Percentiles rank a stretch among this genome's conserved stretches.
Conservation (phyloP, 2,329 filamentous ascomycete species). For the Alternaria sp. region DNA sequence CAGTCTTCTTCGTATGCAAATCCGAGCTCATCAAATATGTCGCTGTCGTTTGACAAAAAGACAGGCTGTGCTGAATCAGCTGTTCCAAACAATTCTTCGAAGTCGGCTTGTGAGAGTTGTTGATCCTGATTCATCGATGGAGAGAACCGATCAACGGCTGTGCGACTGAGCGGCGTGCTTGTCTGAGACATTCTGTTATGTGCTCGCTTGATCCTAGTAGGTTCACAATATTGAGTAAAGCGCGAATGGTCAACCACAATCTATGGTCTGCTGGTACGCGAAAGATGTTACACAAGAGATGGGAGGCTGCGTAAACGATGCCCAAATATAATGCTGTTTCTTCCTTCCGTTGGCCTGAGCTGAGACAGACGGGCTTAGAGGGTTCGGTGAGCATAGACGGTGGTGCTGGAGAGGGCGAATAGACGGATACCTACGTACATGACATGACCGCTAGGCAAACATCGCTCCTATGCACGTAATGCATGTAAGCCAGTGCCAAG, state of each 20-base stretch:
- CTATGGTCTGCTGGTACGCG: conserved; percentile 7
- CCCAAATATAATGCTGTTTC: conserved; percentile 35
- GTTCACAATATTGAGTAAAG: neutral
- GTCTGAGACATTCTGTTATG: conserved; percentile 32
- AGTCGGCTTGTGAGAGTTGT: conserved; percentile 18
- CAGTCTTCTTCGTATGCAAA: conserved; percentile 9
- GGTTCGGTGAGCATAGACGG: conserved; percentile 16
- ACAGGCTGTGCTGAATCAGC: neutral
- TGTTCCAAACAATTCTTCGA: conserved; percentile 22
- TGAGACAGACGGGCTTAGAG: conserved; percentile 32
- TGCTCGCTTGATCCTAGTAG: conserved; percentile 4
- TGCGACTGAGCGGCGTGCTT: conserved; percentile 11
- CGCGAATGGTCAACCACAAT: conserved; percentile 13
- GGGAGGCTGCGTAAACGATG: conserved; percentile 13
- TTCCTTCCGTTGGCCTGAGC: conserved; percentile 24
- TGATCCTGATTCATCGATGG: conserved; percentile 11
- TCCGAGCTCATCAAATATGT: conserved; percentile 18
- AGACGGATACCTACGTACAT: conserved; percentile 13
- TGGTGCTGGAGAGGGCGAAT: conserved; percentile 19
- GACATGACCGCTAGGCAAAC: conserved; percentile 17
- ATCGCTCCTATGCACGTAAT: neutral
- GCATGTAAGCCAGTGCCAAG: neutral
- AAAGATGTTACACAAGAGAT: conserved; percentile 34
- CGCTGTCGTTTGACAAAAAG: conserved; percentile 15
- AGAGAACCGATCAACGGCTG: conserved; percentile 7